Conservation (phyloP, 371 early-diverging fungal genomes). For the Capillidium heterosporum region DNA sequence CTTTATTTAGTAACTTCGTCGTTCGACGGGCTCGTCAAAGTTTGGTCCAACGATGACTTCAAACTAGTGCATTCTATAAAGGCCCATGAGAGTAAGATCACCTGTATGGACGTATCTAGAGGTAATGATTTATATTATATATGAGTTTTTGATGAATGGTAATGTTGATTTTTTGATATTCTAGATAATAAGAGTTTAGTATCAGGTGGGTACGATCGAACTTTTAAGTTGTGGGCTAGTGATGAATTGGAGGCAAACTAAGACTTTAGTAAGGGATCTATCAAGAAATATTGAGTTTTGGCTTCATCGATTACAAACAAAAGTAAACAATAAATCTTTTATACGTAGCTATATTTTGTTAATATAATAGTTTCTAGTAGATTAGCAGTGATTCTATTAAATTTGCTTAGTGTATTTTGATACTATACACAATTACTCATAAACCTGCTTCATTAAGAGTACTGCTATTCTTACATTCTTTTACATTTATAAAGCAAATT, state of each 20-base stretch:
- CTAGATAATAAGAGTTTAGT: constrained; percentile 63
- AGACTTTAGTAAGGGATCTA: too few species aligned
- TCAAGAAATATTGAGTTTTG: too few species aligned
- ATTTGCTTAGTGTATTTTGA: too few species aligned
- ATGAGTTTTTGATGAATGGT: background rate
- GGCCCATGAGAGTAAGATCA: constrained; percentile 82
- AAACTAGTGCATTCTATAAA: constrained; percentile 66
- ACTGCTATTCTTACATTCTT: too few species aligned
- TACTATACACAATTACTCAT: too few species aligned
- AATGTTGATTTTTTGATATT: constrained; percentile 1
- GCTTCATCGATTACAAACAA: too few species aligned
- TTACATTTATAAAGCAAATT: too few species aligned
- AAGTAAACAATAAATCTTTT: too few species aligned
- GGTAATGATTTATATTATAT: constrained; percentile 21
- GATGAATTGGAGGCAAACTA: constrained; percentile 12
- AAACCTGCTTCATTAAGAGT: too few species aligned
- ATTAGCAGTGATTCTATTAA: too few species aligned
- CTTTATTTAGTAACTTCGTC: constrained; percentile 45
- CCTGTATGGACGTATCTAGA: constrained; percentile 62
- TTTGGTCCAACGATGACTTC: constrained; percentile 89
- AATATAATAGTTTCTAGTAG: too few species aligned
- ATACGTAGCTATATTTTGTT: too few species aligned
- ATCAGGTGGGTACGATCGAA: constrained; percentile 78
- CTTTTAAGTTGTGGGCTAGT: constrained; percentile 79
- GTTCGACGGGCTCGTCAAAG: constrained; percentile 80